Conservation (phyloP, 768 basidiomycete genomes). For the Boletellus ananiceps region DNA sequence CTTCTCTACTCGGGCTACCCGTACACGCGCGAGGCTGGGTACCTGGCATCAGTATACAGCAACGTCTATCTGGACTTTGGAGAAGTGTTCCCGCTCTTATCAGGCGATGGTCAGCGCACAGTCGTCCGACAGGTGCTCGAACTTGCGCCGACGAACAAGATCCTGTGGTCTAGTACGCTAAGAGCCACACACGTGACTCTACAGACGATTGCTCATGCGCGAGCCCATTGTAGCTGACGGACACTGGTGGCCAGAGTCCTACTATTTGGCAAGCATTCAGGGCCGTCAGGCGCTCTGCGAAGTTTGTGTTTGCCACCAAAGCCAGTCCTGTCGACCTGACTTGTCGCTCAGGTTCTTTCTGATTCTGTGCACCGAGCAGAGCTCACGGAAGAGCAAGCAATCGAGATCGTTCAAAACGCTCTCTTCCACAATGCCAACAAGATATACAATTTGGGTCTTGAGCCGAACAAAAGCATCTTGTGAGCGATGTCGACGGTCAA, state of each 20-base stretch:
- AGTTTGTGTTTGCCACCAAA: constrained; percentile 32
- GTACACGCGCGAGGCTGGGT: constrained; percentile 72
- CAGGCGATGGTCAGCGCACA: constrained; percentile 54
- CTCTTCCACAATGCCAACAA: constrained; percentile 66
- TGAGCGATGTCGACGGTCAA: background rate
- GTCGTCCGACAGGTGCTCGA: constrained; percentile 64
- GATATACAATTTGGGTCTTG: constrained; percentile 54
- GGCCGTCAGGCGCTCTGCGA: constrained; percentile 57
- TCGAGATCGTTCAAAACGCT: constrained; percentile 47
- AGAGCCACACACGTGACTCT: background rate
- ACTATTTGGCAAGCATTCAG: constrained; percentile 63
- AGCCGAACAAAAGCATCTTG: constrained; percentile 22
- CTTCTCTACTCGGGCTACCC: constrained; percentile 78
- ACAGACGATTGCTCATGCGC: background rate
- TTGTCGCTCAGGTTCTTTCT: constrained; percentile 49
- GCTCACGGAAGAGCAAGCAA: constrained; percentile 51
- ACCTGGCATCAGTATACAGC: constrained; percentile 63
- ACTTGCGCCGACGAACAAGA: constrained; percentile 70
- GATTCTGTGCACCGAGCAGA: constrained; percentile 46
- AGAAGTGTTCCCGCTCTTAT: constrained; percentile 69
- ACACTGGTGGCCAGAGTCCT: constrained; percentile 68
- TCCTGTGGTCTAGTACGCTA: constrained; percentile 72
- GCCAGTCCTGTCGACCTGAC: constrained; percentile 39
- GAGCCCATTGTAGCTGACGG: constrained; percentile 15
- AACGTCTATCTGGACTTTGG: constrained; percentile 82